These are phyloP conservation scores for Immersiella caudata DNA, from an alignment of 495 filamentous ascomycete species.

Conservation along the genomic window DNA sequence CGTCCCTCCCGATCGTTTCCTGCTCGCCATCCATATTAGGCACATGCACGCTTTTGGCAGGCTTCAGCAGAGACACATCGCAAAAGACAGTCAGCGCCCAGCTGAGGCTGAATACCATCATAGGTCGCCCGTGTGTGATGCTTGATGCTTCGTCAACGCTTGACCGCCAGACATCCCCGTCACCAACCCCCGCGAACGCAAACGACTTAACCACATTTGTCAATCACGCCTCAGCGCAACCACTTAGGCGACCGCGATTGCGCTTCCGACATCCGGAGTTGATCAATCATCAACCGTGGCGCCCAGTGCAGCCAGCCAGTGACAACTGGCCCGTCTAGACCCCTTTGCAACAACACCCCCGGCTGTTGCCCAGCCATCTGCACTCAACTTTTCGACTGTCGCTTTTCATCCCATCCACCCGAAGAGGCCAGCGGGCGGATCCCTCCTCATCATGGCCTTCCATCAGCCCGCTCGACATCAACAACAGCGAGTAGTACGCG, in stretches of 20 bases:
- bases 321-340: slow-evolving; percentile 1
- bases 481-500: slow-evolving; percentile 52
- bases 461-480: slow-evolving; percentile 71
- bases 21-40: background rate
- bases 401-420: background rate
- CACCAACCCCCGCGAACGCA: slow-evolving; percentile 13
- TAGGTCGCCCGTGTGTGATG: background rate
- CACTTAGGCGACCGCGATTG: slow-evolving; percentile 12
- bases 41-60: background rate
- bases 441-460: slow-evolving; percentile 71
- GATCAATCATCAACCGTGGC: slow-evolving; percentile 9
- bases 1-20: background rate
- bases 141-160: background rate
- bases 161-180: slow-evolving; percentile 18
- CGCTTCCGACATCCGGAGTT: slow-evolving; percentile 17
- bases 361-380: slow-evolving; percentile 2
- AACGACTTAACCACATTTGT: slow-evolving; percentile 16
- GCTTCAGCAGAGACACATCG: background rate
- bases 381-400: slow-evolving; percentile 1
- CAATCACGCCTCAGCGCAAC: slow-evolving; percentile 15
- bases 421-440: slow-evolving; percentile 12
- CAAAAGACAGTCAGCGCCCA: background rate
- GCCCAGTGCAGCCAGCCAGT: slow-evolving; percentile 10
- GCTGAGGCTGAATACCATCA: background rate
- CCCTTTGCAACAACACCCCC: slow-evolving; percentile 6